These are phyloP conservation scores for Cyberlindnera maritima DNA, from an alignment of 805 yeast species.

Conservation along the genomic window DNA sequence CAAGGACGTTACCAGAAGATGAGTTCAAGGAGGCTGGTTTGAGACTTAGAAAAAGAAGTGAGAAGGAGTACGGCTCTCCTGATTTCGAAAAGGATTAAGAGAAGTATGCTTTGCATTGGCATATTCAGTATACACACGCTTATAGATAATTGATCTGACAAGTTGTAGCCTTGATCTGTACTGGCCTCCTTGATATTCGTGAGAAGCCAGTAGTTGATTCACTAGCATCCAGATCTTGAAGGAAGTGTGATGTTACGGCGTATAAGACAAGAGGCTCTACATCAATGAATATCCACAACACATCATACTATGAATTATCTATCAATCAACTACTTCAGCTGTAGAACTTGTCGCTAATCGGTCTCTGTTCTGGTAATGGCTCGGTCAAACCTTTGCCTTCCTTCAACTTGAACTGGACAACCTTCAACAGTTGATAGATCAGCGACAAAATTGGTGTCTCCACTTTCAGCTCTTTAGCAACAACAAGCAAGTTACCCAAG, in stretches of 20 bases:
- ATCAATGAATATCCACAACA: too few relatives aligned
- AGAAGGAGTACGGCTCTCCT: conserved; percentile 22
- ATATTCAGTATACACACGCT: too few relatives aligned
- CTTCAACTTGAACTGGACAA: conserved; percentile 59
- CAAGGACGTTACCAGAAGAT: conserved; percentile 25
- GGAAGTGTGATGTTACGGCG: too few relatives aligned
- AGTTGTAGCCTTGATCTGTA: too few relatives aligned
- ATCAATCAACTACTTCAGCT: not conserved
- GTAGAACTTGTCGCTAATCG: conserved; percentile 18
- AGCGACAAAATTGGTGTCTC: conserved; percentile 56
- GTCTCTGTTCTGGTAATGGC: conserved; percentile 42
- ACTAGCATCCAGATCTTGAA: too few relatives aligned
- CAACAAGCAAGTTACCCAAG: conserved; percentile 59
- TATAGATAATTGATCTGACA: too few relatives aligned
- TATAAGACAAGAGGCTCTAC: too few relatives aligned
- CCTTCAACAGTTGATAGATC: conserved; percentile 57
- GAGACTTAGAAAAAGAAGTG: conserved; percentile 27
- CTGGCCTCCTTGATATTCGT: too few relatives aligned
- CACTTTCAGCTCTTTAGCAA: conserved; percentile 47
- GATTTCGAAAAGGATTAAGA: too few relatives aligned
- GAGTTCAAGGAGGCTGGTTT: conserved; percentile 22
- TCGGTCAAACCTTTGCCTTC: conserved; percentile 51
- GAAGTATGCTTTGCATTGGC: too few relatives aligned
- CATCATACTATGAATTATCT: too few relatives aligned
- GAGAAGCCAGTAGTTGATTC: too few relatives aligned